Conservation (phyloP, 495 filamentous ascomycete genomes). For the Penicillium steckii region DNA sequence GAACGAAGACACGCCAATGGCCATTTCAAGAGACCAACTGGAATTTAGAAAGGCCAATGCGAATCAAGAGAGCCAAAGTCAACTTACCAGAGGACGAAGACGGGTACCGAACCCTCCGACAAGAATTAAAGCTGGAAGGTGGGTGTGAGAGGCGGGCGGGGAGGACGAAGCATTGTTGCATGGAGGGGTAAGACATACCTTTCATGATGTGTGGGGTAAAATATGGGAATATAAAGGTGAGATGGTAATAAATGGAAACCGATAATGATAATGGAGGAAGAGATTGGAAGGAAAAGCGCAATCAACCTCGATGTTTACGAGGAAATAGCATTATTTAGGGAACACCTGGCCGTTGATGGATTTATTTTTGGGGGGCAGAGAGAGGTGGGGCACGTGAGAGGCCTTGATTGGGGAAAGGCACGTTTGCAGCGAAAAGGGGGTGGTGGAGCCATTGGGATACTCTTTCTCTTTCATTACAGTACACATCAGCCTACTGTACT, state of each 20-base stretch:
- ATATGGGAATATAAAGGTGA: constrained; percentile 5
- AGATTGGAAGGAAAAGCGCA: neutral
- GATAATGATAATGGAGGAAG: constrained; percentile 3
- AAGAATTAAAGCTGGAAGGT: constrained; percentile 84
- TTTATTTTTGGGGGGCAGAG: constrained; percentile 31
- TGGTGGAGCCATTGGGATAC: constrained; percentile 7
- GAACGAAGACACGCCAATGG: neutral
- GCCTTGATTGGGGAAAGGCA: constrained; percentile 26
- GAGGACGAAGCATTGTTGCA: constrained; percentile 1
- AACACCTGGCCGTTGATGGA: constrained; percentile 37
- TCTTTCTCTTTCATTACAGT: too few species aligned
- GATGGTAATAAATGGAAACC: constrained; percentile 8
- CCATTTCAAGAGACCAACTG: constrained; percentile 7
- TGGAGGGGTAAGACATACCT: constrained; percentile 37
- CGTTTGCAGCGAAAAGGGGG: constrained; percentile 34
- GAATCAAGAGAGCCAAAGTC: constrained; percentile 13
- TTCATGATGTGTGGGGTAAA: constrained; percentile 44
- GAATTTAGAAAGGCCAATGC: constrained; percentile 12
- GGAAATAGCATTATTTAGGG: constrained; percentile 24
- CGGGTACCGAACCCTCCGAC: constrained; percentile 99
- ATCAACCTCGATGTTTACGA: constrained; percentile 3
- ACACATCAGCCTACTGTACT: too few species aligned
- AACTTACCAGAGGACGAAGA: constrained; percentile 90
- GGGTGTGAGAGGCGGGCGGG: constrained; percentile 10
- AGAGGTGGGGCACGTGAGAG: constrained; percentile 29